phyloP scores from a whole-genome alignment of 306 rosid genomes.

The Rosa multiflora region DNA sequence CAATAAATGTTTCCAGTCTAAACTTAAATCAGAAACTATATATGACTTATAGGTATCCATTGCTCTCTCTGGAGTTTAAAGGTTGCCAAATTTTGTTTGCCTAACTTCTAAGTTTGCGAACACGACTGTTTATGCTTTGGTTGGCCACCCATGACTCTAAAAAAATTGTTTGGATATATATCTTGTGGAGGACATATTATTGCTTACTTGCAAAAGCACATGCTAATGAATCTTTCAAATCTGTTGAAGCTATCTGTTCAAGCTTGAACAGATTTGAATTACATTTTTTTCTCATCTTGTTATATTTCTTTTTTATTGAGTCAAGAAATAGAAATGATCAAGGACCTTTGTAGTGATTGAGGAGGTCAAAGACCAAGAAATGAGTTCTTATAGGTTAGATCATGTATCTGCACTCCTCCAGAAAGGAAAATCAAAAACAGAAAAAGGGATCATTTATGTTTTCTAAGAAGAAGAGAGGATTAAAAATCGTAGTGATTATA shows the following conservation, averaged over 20 bases:
- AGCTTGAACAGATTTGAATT: not conserved
- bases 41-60: not conserved
- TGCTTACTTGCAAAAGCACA: not conserved
- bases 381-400: no score
- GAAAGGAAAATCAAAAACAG: no score
- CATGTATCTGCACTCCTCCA: no score
- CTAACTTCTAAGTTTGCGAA: not conserved
- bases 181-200: not conserved
- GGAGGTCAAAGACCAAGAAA: not conserved
- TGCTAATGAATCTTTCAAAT: not conserved
- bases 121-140: not conserved
- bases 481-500: no score
- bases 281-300: not conserved
- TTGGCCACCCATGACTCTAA: not conserved
- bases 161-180: not conserved
- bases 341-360: not conserved
- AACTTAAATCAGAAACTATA: not conserved
- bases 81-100: not conserved
- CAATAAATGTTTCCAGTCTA: not conserved
- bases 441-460: no score
- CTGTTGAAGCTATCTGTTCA: not conserved
- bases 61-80: not conserved
- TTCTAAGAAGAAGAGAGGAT: no score
- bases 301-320: no score
- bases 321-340: not conserved